Base-by-base conservation (phyloP, 192 early-diverging fungal genomes). In the Helicostylum pulchrum region DNA sequence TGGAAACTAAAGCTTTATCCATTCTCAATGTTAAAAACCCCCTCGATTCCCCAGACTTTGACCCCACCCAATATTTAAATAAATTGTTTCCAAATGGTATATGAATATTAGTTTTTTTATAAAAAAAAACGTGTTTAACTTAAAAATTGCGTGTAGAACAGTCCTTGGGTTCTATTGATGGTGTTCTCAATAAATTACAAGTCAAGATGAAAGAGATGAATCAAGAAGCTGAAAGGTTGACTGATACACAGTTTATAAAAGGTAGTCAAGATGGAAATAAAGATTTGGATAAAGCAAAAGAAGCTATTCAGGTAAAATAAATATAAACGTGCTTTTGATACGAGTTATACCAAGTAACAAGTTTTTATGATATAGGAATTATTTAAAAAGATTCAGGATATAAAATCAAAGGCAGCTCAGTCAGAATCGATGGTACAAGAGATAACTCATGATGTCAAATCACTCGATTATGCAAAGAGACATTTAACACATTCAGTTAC, bases 401-500 rank as follows among this genome's bases (percentile, higher is more conserved):
- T 99, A 71, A 88, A 90, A 53, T 78, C 86, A 51, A 91, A 94
- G 71, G 92, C 97, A 15, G 79, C 85, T 0, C 82, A 86, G 45
- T 94, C 94, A 0, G 95, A 97, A 54, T 75, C 83, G 14, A 90
- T 90, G 83, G 95, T 99, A 0, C 86, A 91, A 15, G 94, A 96
- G 49, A 99, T 99, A 49, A 98, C 97, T 11, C 83, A 89, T 59
- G 97, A 99, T 65, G 97, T 99, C 65, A 94, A 94, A 65, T 83
- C 88, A 9, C 79, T 99, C 45, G 97, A 99, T 72, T 88, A 87
- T 65, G 93, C 95, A 42, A 99, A 99, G 73, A 85, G 90, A 57
- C 95, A 98, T 66, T 74, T 99, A 47, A 89, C 90, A 3, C 66
- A 75, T 26, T 88, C 94, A 1, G 90, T 94, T 11, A 89, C 89